Evolutionary conservation across 2,329 filamentous ascomycete genomes (phyloP).

Genomic region (Cadophora gregata): DNA sequence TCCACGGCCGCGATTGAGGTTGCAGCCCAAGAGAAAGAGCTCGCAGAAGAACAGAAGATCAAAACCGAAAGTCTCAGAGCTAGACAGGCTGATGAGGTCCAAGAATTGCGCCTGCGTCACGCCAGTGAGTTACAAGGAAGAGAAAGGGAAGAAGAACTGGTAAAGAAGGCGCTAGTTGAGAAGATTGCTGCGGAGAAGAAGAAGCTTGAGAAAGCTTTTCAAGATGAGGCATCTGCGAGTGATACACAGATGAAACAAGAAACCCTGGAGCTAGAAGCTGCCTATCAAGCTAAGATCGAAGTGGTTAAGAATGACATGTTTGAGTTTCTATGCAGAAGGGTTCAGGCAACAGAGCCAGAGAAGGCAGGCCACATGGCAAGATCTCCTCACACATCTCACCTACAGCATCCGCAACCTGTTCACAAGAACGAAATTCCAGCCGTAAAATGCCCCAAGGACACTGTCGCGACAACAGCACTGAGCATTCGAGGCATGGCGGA

Average conservation of each 20-base stretch:
- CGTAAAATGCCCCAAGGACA: background rate
- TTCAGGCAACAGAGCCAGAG: background rate
- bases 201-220: background rate
- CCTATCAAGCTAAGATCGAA: background rate
- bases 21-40: background rate
- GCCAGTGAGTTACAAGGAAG: background rate
- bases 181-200: background rate
- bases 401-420: background rate
- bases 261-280: background rate
- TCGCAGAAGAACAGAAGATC: slow-evolving; percentile 26
- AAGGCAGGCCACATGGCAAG: background rate
- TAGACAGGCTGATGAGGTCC: background rate
- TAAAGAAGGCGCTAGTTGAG: background rate
- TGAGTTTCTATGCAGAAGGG: background rate
- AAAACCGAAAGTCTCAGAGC: slow-evolving; percentile 3
- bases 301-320: background rate
- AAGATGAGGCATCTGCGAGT: background rate
- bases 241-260: background rate
- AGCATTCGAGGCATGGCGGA: background rate
- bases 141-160: background rate
- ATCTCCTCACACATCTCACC: background rate
- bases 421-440: background rate
- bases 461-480: background rate
- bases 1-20: background rate
- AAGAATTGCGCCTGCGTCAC: background rate